Evolutionary conservation across 129 eudicot species (phyloP).

Genomic region (Arctium minus): DNA sequence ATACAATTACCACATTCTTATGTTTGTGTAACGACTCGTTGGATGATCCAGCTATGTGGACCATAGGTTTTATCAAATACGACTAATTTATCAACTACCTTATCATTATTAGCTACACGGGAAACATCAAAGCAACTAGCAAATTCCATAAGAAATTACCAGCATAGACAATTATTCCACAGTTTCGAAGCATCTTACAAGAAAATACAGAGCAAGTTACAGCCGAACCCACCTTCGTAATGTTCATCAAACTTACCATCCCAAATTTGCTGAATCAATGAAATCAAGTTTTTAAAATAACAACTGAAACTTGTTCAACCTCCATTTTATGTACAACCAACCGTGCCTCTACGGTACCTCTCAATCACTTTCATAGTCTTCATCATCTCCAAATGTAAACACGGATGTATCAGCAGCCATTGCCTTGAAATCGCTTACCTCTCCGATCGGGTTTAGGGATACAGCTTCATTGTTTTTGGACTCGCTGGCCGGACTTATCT

Average conservation of each 20-base stretch:
- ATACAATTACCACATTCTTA: too few species aligned
- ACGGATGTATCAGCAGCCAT: slow-evolving; percentile 99
- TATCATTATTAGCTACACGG: background rate
- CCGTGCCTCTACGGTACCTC: background rate
- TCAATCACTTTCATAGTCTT: slow-evolving; percentile 87
- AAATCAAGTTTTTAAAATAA: slow-evolving; percentile 1
- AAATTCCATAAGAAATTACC: background rate
- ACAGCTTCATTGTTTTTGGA: slow-evolving; percentile 27
- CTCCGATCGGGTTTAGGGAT: slow-evolving; percentile 35
- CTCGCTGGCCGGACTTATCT: slow-evolving; percentile 6
- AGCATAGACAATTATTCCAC: background rate
- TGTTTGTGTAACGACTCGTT: background rate
- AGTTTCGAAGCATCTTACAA: slow-evolving; percentile 13
- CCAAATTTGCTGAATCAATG: slow-evolving; percentile 21
- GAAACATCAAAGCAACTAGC: background rate
- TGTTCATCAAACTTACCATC: background rate
- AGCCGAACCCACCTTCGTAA: background rate
- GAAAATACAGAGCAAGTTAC: slow-evolving; percentile 11
- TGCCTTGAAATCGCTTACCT: slow-evolving; percentile 92
- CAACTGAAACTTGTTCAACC: background rate
- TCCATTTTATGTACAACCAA: slow-evolving; percentile 35
- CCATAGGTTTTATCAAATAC: too few species aligned
- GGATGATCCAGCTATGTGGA: too few species aligned
- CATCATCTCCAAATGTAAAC: slow-evolving; percentile 92
- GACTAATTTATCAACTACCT: background rate